Base-by-base conservation (phyloP, 495 filamentous ascomycete genomes). In the Cercophora newfieldiana region DNA sequence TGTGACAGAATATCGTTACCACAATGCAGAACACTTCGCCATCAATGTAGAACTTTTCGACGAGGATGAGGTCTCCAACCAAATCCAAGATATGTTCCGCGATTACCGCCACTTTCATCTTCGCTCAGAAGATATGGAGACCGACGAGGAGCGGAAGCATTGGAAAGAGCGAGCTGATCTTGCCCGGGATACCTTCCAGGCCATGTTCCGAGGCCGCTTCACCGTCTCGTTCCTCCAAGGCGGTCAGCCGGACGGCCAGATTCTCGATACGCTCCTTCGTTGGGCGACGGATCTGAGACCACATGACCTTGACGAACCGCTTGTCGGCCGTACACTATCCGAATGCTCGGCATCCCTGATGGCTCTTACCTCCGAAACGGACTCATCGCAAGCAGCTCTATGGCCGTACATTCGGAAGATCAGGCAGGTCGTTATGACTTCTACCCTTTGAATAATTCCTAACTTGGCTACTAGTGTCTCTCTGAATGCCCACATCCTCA, bases 391-490 rank as follows among this genome's bases (percentile, higher is more conserved):
- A 24, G 59, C 64, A 7, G 66, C 53, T 19, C 19, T 53, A 4
- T 80, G 78, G 78, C 78, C 78, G 3, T 80, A 72, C 62, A 75
- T 79, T 54, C 72, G 69, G 49, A 80, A 78, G 59, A 72, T 80
- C 31, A 74, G 67, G 76, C 77, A 55, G 7, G 67, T 66, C 8
- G 28, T 22, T 33, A 14, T 22, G 29, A 16, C 10, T 7, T 56
- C 5, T 16, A 51, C 6, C 7, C 8, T 48, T 33, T 24, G 24
- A 10, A 16, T 26, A 28, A 18, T n/a, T 26, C 1, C 37, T 48
- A 19, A 59, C 28, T 22, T 7, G 1, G n/a, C 33, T 0, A 33
- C 18, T 31, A 78, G 77, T 18, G 77, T 80, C 1, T 75, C 61
- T 29, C 65, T 74, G 30, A 74, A 75, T 28, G 69, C 77, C 21